Evolutionary conservation across 1,284 basidiomycete species (phyloP), one percentile per base, ranked within the genome.

Genomic region (Gastroboletus turbinatus): DNA sequence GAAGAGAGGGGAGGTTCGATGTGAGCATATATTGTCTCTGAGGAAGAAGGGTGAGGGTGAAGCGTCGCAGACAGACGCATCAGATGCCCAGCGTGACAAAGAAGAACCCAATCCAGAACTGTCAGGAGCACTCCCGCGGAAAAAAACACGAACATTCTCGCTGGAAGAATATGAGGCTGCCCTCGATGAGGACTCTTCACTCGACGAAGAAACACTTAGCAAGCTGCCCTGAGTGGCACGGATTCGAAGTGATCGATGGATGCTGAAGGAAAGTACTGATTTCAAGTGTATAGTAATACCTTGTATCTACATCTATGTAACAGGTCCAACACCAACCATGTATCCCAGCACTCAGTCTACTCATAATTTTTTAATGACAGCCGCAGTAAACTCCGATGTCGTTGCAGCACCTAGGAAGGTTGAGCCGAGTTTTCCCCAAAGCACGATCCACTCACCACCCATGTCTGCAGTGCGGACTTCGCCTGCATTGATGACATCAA

Each of bases 401-500:
- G 90, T 91, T 42, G 92, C 82, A 64, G 87, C 85, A 59, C 93
- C 92, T 92, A 59, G 13, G 46, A 50, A 49, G 40, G 16, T 61
- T 53, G 57, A 66, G 46, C 36, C 35, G 14, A 49, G 30, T 49
- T 19, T 46, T 30, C 9, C 30, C 5, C 42, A 27, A 49, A 27
- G 29, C 42, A 40, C n/a, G 46, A 39, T 50, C 52, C 16, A 81
- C 87, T 75, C 74, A 89, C 95, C 96, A 62, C 92, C 92, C 89
- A 98, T 93, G 74, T 99, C 96, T 56, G 93, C 90, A 30, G 96
- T 99, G 72, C 90, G 85, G 73, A 96, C 85, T 75, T 94, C 90
- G 68, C 91, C 92, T 62, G 87, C 85, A 68, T 90, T 87, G 70
- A 99, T 94, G 64, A 98, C 94, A 69, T 92, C 88, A 77, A 98